These are phyloP conservation scores for Mycosphaerelloides madeirae DNA, from an alignment of 2,329 filamentous ascomycete genomes.

Conservation along the genomic window DNA sequence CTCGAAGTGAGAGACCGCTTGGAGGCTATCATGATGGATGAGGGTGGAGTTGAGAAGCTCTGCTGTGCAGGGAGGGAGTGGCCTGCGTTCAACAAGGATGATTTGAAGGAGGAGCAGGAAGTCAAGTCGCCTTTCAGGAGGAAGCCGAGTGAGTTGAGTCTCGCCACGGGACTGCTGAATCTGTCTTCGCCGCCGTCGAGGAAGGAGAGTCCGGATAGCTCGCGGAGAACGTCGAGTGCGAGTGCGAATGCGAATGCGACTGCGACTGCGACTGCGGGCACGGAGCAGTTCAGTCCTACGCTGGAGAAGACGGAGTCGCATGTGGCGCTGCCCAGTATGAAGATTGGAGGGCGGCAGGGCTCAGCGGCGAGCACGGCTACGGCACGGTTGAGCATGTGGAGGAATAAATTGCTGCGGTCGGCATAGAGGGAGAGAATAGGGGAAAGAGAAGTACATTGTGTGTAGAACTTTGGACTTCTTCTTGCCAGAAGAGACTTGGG, in stretches of 20 bases:
- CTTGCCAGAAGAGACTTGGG: too few relatives aligned
- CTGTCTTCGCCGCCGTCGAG: not conserved
- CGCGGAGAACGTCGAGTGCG: too few relatives aligned
- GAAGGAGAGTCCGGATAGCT: constrained; percentile 5
- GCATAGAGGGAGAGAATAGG: not conserved
- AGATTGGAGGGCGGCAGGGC: constrained; percentile 5
- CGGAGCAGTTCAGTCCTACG: constrained; percentile 6
- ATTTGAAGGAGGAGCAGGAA: constrained; percentile 8
- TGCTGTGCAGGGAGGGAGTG: constrained; percentile 30
- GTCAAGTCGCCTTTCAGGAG: constrained; percentile 7
- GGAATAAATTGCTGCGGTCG: constrained; percentile 11
- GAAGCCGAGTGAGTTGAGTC: constrained; percentile 9
- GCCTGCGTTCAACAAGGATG: constrained; percentile 9
- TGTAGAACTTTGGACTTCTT: too few relatives aligned
- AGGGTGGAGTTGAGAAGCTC: constrained; percentile 27
- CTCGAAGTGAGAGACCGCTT: constrained; percentile 38
- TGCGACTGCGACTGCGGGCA: constrained; percentile 2
- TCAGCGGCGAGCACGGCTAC: constrained; percentile 16
- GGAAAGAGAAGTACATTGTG: too few relatives aligned
- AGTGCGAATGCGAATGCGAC: constrained; percentile 1
- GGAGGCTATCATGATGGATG: constrained; percentile 24
- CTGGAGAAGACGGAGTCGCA: constrained; percentile 7
- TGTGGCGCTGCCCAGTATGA: constrained; percentile 1
- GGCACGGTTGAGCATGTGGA: constrained; percentile 17
- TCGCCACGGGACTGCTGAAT: constrained; percentile 14